phyloP scores from a whole-genome alignment of 2,329 filamentous ascomycete species.

The Cladophialophora carrionii region DNA sequence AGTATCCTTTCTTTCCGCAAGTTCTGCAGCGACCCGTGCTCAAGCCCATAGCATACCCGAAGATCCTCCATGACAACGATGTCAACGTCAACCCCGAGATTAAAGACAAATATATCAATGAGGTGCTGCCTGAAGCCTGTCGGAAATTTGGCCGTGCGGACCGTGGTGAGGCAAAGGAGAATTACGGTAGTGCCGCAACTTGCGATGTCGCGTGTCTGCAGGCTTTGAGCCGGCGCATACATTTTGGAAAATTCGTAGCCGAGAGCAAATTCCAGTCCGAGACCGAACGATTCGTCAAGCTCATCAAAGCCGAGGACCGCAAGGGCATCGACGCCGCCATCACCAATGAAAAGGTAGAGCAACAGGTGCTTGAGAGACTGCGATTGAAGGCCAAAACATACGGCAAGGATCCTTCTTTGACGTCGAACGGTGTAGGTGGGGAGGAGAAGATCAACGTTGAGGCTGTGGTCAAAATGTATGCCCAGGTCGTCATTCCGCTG shows the following conservation, averaged over 20 bases:
- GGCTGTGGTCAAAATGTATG: conserved; percentile 85
- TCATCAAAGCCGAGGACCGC: conserved; percentile 81
- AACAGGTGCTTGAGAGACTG: conserved; percentile 85
- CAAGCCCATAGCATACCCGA: conserved; percentile 83
- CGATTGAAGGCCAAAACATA: conserved; percentile 90
- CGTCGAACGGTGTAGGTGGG: conserved; percentile 47
- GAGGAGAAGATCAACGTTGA: conserved; percentile 83
- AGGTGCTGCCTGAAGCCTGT: conserved; percentile 83
- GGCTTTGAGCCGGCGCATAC: conserved; percentile 84
- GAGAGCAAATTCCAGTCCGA: conserved; percentile 92
- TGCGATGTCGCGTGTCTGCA: conserved; percentile 90
- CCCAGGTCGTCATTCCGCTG: conserved; percentile 89
- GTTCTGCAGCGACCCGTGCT: conserved; percentile 79
- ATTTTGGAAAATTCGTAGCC: conserved; percentile 98
- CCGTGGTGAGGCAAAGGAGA: conserved; percentile 83
- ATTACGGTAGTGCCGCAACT: conserved; percentile 90
- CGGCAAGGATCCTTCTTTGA: conserved; percentile 78
- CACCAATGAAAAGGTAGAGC: conserved; percentile 84
- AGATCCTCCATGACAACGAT: conserved; percentile 81
- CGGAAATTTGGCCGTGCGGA: conserved; percentile 75
- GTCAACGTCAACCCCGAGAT: conserved; percentile 90
- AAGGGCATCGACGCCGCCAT: conserved; percentile 85
- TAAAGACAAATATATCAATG: conserved; percentile 79
- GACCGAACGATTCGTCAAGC: conserved; percentile 72
- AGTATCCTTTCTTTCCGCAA: conserved; percentile 94